These are phyloP conservation scores for Penicillium manginii DNA, from an alignment of 495 filamentous ascomycete genomes.

Conservation along the genomic window DNA sequence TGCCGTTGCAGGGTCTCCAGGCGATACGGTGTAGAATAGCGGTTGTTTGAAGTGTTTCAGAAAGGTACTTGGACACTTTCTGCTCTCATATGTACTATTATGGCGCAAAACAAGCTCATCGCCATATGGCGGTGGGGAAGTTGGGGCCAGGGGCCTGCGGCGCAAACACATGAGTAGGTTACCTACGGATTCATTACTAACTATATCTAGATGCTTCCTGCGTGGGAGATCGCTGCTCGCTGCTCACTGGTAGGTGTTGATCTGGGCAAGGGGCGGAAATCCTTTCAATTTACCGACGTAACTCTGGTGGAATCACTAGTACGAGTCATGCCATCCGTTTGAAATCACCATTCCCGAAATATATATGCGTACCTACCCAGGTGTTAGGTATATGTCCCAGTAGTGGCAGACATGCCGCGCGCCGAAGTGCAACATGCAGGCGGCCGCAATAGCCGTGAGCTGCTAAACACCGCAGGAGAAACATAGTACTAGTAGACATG, in stretches of 20 bases:
- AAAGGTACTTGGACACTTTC: not conserved
- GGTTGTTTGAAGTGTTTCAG: slow-evolving; percentile 22
- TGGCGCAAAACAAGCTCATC: slow-evolving; percentile 14
- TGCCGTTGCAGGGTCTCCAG: not conserved
- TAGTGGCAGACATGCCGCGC: no score
- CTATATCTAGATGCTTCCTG: not conserved
- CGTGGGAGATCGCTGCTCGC: not conserved
- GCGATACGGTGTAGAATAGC: not conserved
- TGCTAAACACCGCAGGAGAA: no score
- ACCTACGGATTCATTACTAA: no score
- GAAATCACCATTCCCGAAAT: not conserved
- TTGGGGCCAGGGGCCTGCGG: not conserved
- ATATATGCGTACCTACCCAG: no score
- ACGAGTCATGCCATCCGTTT: not conserved
- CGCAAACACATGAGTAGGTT: not conserved
- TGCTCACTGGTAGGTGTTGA: no score
- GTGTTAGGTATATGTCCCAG: no score
- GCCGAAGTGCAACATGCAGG: no score
- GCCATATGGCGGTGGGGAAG: slow-evolving; percentile 12
- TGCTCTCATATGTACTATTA: no score
- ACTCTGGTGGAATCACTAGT: not conserved
- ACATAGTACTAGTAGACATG: no score
- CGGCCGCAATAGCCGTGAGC: no score
- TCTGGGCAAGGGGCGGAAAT: not conserved
- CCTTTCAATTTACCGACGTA: not conserved